Evolutionary conservation across 2,329 filamentous ascomycete genomes (phyloP).

Genomic region (Calonectria henricotiae): DNA sequence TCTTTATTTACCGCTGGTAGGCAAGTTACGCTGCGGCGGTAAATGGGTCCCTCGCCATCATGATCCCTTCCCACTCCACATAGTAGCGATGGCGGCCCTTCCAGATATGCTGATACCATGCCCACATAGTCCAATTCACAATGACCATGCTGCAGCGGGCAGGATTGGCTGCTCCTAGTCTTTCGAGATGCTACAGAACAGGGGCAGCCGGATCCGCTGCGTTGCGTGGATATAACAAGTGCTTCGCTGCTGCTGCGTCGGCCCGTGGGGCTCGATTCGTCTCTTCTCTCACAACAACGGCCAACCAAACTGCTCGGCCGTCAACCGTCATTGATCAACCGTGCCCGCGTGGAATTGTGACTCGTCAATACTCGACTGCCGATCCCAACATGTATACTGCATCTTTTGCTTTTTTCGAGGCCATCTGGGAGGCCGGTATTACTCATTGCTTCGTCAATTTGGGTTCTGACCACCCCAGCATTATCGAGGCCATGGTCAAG

Average conservation of each 20-base stretch:
- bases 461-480: constrained; percentile 82
- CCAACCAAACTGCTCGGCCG: constrained; percentile 21
- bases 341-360: constrained; percentile 37
- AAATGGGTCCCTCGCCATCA: background rate
- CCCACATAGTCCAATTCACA: constrained; percentile 30
- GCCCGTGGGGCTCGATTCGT: constrained; percentile 32
- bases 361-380: constrained; percentile 49
- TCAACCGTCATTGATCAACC: constrained; percentile 36
- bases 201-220: constrained; percentile 35
- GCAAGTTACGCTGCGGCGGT: constrained; percentile 5
- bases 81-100: background rate
- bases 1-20: constrained; percentile 21
- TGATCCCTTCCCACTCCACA: constrained; percentile 20
- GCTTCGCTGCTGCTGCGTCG: constrained; percentile 27
- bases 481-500: constrained; percentile 86
- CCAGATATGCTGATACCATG: constrained; percentile 34
- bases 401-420: constrained; percentile 88
- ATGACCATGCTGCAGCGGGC: constrained; percentile 53
- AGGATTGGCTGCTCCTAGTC: constrained; percentile 46
- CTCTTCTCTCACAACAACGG: constrained; percentile 34
- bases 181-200: constrained; percentile 46
- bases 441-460: constrained; percentile 77
- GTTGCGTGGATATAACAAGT: constrained; percentile 46
- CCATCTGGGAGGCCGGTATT: constrained; percentile 79
- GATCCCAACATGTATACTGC: constrained; percentile 75